phyloP scores from a whole-genome alignment of 176 grass and related monocot species.

The Pharus latifolius region DNA sequence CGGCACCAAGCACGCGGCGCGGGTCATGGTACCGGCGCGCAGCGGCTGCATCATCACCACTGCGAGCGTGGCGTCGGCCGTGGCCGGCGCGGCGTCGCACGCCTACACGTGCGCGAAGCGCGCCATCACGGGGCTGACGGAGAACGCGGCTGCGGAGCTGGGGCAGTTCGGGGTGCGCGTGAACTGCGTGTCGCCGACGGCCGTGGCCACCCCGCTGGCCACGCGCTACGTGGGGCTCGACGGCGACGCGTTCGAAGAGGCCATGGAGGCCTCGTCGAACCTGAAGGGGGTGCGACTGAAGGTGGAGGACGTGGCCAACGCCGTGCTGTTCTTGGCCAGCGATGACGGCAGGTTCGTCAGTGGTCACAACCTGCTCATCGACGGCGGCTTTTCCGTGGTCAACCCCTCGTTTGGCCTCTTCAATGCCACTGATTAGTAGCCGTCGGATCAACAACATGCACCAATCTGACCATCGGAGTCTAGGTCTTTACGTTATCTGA shows the following conservation, averaged over 20 bases:
- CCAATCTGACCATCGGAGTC: too few relatives aligned
- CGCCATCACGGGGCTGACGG: constrained; percentile 29
- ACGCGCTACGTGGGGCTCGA: constrained; percentile 8
- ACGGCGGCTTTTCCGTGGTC: constrained; percentile 30
- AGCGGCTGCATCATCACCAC: constrained; percentile 34
- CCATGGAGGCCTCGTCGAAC: constrained; percentile 11
- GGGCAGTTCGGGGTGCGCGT: constrained; percentile 39
- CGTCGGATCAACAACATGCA: neutral
- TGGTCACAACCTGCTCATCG: constrained; percentile 46
- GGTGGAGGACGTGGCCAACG: constrained; percentile 36
- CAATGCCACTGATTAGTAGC: constrained; percentile 5
- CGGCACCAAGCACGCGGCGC: constrained; percentile 49
- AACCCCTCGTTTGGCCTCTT: constrained; percentile 39
- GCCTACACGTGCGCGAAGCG: constrained; percentile 47
- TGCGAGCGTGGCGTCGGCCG: constrained; percentile 21
- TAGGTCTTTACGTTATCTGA: too few relatives aligned
- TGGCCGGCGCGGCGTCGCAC: constrained; percentile 11
- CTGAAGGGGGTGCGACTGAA: constrained; percentile 33
- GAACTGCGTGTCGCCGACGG: constrained; percentile 38
- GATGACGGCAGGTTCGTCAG: constrained; percentile 42
- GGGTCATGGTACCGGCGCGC: constrained; percentile 31
- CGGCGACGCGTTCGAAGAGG: constrained; percentile 25
- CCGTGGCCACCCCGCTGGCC: constrained; percentile 24
- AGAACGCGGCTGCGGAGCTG: constrained; percentile 37
- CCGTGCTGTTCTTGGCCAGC: constrained; percentile 41